Evolutionary conservation across 208 protist species (phyloP).

Genomic region (Crithidia brevicula): DNA sequence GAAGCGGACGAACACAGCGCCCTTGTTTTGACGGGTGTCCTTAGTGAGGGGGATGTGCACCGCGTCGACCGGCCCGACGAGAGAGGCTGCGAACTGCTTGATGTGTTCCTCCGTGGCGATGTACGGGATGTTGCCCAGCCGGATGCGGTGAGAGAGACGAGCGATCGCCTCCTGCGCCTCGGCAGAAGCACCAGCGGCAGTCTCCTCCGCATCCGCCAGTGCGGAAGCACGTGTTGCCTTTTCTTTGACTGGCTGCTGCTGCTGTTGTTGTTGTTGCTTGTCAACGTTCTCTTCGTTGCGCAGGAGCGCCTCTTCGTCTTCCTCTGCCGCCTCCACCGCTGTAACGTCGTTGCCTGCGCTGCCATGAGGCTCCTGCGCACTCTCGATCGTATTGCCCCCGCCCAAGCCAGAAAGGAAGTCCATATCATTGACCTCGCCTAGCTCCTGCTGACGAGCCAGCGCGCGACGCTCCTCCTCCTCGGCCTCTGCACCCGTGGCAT

Average conservation of each 20-base stretch:
- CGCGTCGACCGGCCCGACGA: slow-evolving; percentile 90
- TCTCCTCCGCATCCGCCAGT: not conserved
- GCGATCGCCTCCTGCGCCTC: slow-evolving; percentile 54
- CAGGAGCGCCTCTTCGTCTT: slow-evolving; percentile 9
- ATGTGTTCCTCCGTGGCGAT: slow-evolving; percentile 95
- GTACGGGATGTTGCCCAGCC: slow-evolving; percentile 96
- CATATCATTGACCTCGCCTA: slow-evolving; percentile 78
- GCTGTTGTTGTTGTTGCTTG: not conserved
- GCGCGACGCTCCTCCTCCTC: slow-evolving; percentile 26
- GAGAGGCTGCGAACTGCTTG: slow-evolving; percentile 80
- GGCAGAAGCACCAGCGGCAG: not conserved
- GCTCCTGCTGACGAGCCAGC: slow-evolving; percentile 60
- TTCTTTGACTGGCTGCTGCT: not conserved
- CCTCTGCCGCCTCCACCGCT: slow-evolving; percentile 1
- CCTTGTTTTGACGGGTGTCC: slow-evolving; percentile 93
- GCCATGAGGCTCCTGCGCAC: too few relatives aligned
- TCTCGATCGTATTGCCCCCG: too few relatives aligned
- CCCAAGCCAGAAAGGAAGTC: slow-evolving; percentile 70
- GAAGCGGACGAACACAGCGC: slow-evolving; percentile 94
- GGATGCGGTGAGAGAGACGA: slow-evolving; percentile 89
- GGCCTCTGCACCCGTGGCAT: slow-evolving; percentile 4
- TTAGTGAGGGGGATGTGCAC: slow-evolving; percentile 95
- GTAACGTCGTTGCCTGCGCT: not conserved
- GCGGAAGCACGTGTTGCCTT: slow-evolving; percentile 1
- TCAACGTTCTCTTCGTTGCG: not conserved